A percentile compares a stretch with the other conserved stretches of the same genome.
These are phyloP conservation scores for Polytrichum formosum DNA, from an alignment of 225 moss, liverwort and hornwort species.

Conservation along the genomic window DNA sequence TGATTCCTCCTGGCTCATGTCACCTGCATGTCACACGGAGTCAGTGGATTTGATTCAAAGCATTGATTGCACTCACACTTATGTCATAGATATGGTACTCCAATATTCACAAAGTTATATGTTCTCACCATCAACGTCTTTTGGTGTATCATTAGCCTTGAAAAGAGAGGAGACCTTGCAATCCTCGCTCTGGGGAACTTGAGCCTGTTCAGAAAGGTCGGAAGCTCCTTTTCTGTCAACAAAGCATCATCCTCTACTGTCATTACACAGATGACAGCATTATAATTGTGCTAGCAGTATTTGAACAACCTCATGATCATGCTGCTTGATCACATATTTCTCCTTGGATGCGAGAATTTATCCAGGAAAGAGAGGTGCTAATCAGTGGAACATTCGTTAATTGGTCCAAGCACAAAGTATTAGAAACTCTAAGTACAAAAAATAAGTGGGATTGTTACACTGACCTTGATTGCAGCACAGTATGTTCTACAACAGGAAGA, in stretches of 20 bases:
- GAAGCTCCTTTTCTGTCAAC: slow-evolving; percentile 4
- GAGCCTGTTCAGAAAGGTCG: neutral
- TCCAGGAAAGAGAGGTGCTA: neutral
- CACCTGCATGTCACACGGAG: too few species aligned
- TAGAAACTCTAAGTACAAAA: neutral
- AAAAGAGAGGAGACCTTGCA: slow-evolving; percentile 10
- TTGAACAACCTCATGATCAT: neutral
- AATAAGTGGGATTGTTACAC: neutral
- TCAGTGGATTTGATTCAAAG: too few species aligned
- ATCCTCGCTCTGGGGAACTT: neutral
- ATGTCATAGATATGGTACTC: neutral
- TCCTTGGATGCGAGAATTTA: neutral
- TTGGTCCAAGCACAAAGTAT: neutral
- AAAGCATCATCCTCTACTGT: neutral
- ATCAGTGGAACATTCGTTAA: neutral
- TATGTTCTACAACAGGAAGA: neutral
- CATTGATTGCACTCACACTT: neutral
- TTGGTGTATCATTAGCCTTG: neutral
- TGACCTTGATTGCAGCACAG: neutral
- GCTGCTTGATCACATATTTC: neutral
- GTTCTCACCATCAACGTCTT: slow-evolving; percentile 17
- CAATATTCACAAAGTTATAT: neutral
- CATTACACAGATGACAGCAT: neutral
- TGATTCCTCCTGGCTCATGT: too few species aligned
- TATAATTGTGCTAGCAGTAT: neutral